These are phyloP conservation scores for Trichoderma pleuroti DNA, from an alignment of 2,329 filamentous ascomycete genomes.

Conservation along the genomic window DNA sequence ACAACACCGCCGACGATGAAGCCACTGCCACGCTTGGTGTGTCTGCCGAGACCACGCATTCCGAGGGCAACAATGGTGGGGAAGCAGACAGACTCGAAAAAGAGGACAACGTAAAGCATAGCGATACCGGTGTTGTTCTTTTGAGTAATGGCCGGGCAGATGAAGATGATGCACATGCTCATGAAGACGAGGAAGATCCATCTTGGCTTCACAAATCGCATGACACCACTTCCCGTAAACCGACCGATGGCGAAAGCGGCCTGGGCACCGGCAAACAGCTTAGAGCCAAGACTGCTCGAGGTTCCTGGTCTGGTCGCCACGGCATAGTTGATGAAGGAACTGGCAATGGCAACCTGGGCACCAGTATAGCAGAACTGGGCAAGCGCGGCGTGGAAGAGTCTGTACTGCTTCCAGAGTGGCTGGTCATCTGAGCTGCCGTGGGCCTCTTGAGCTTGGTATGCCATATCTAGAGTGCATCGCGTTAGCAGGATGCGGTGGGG, in stretches of 20 bases:
- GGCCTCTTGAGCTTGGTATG: constrained; percentile 53
- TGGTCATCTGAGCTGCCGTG: constrained; percentile 54
- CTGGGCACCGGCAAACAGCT: constrained; percentile 71
- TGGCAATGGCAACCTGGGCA: constrained; percentile 63
- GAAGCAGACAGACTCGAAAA: constrained; percentile 79
- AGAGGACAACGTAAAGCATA: constrained; percentile 67
- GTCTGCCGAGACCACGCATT: constrained; percentile 69
- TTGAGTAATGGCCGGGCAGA: constrained; percentile 46
- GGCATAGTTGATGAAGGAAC: constrained; percentile 73
- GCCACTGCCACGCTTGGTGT: constrained; percentile 73
- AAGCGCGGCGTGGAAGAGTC: constrained; percentile 70
- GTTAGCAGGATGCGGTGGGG: not conserved
- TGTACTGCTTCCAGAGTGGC: constrained; percentile 67
- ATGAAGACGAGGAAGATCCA: constrained; percentile 66
- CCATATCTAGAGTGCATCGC: constrained; percentile 51
- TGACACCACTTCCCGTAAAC: constrained; percentile 63
- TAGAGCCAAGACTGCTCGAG: constrained; percentile 51
- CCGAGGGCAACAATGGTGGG: constrained; percentile 76
- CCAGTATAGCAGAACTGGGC: constrained; percentile 79
- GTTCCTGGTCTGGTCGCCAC: constrained; percentile 56
- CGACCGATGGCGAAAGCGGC: constrained; percentile 69
- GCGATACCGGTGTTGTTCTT: constrained; percentile 47
- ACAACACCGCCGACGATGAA: constrained; percentile 66
- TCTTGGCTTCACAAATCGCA: constrained; percentile 64
- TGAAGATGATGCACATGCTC: constrained; percentile 61